Evolutionary conservation across 2,329 filamentous ascomycete species (phyloP).

Genomic region (Endocalyx cinctus): DNA sequence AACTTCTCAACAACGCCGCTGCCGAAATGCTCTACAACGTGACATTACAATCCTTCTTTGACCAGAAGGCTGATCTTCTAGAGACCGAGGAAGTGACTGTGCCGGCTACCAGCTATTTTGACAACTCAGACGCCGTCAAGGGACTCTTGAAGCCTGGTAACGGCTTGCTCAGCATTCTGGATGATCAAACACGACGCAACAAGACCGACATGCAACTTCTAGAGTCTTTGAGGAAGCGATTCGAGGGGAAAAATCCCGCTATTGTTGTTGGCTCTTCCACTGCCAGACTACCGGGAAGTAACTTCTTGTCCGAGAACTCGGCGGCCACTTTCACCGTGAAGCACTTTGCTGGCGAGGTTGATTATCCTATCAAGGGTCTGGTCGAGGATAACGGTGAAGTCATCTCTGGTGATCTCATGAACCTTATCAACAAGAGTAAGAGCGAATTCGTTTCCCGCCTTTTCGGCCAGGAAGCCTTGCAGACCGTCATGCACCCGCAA

Average conservation of each 20-base stretch:
- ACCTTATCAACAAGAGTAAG: constrained; percentile 82
- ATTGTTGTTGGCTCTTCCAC: constrained; percentile 75
- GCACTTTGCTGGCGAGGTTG: constrained; percentile 94
- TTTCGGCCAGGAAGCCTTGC: constrained; percentile 92
- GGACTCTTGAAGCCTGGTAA: constrained; percentile 90
- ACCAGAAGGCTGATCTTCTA: constrained; percentile 85
- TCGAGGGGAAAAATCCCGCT: constrained; percentile 89
- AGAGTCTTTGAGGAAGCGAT: constrained; percentile 86
- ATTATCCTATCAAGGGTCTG: constrained; percentile 82
- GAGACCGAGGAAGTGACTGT: constrained; percentile 92
- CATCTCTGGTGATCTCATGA: constrained; percentile 93
- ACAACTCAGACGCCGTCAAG: constrained; percentile 92
- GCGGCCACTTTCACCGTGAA: constrained; percentile 82
- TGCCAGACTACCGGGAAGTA: constrained; percentile 76
- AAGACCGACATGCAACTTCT: constrained; percentile 85
- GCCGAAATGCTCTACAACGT: constrained; percentile 91
- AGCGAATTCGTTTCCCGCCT: constrained; percentile 85
- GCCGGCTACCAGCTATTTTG: constrained; percentile 91
- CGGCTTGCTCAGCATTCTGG: constrained; percentile 86
- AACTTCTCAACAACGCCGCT: constrained; percentile 91
- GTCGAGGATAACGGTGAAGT: constrained; percentile 95
- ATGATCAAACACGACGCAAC: constrained; percentile 89
- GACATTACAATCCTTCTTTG: constrained; percentile 92
- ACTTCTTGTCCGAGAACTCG: constrained; percentile 80
- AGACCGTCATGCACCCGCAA: constrained; percentile 88